Base-by-base conservation (phyloP, 2,329 filamentous ascomycete genomes). In the Aspergillus fumigatiaffinis region DNA sequence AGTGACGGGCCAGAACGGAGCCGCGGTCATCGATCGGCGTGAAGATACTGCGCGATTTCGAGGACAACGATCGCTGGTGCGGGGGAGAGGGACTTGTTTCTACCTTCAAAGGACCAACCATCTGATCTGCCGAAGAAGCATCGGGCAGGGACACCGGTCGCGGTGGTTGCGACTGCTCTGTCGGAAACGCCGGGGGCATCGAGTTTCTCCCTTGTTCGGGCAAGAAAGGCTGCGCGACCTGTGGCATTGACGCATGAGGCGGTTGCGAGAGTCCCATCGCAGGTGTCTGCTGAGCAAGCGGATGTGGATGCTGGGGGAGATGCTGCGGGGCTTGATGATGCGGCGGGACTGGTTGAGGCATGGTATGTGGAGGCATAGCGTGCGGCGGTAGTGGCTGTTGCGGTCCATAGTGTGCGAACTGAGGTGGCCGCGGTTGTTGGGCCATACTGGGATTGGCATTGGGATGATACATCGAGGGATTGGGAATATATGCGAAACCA, bases 21-120 rank as follows among this genome's bases (percentile, higher is more conserved):
- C 90, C 85, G 66, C 89, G 92, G 71, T 96, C 92, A 67, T 97
- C 94, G 61, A 99, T 96, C 0, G 94, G 94, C 0, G 94, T 99
- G 71, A 97, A 97, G 58, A 99, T 97, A 73, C 92, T 97, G 71
- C 92, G 88, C 23, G 88, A 88, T 72, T 92, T 92, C 35, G 81
- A 76, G 7, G 81, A 80, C 3, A 84, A 66, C 5, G 90, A 87
- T 67, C 88, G 89, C 2, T 88, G 87, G 61, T 78, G 75, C 9
- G 77, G 72, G 55, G 78, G 76, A n/a, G 85, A 74, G 46, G 71
- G 70, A 23, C 61, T 79, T 70, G 60, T 69, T 58, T 71, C 81
- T 65, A 41, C 66, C 71, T 72, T 80, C 67, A 61, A 64, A 58
- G 35, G 73, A 63, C 52, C 69, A 52, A 73, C 58, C 54, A 78